A percentile compares a stretch with the other conserved stretches of the same genome.
Evolutionary conservation across 2,329 filamentous ascomycete genomes (phyloP).

Genomic region (Aspergillus aculeatus): DNA sequence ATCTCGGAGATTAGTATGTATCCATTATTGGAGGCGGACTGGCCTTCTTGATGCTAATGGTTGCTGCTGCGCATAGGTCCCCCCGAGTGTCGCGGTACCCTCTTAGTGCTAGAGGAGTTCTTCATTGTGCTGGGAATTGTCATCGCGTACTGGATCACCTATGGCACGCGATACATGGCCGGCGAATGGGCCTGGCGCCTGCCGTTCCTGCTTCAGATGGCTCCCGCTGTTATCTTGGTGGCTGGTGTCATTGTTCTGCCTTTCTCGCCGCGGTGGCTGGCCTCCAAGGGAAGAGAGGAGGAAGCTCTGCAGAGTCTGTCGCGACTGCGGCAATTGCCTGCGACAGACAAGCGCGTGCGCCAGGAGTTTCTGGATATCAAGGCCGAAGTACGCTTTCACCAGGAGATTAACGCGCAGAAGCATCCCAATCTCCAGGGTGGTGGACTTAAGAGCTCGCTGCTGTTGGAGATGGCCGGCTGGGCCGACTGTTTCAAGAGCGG

Average conservation of each 20-base stretch:
- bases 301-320: slow-evolving; percentile 51
- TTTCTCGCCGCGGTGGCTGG: slow-evolving; percentile 57
- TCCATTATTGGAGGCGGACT: not conserved
- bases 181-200: slow-evolving; percentile 50
- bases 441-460: slow-evolving; percentile 36
- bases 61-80: slow-evolving; percentile 26
- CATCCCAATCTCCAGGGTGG: slow-evolving; percentile 40
- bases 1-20: slow-evolving; percentile 50
- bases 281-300: slow-evolving; percentile 47
- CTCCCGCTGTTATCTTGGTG: slow-evolving; percentile 39
- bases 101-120: slow-evolving; percentile 45
- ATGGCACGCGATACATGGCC: slow-evolving; percentile 44
- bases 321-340: slow-evolving; percentile 51
- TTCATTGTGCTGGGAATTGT: slow-evolving; percentile 45
- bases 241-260: slow-evolving; percentile 48
- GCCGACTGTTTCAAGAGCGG: slow-evolving; percentile 52
- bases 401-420: slow-evolving; percentile 43
- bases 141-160: slow-evolving; percentile 45
- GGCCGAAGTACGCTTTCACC: slow-evolving; percentile 55
- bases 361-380: slow-evolving; percentile 53
- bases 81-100: slow-evolving; percentile 49
- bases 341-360: slow-evolving; percentile 50
- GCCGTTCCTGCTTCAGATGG: slow-evolving; percentile 50
- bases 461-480: slow-evolving; percentile 51
- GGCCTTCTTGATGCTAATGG: not conserved